A percentile compares a stretch with the other conserved stretches of the same genome.
Evolutionary conservation across 148 eudicot species (phyloP).

Genomic region (Chenopodium suecicum): DNA sequence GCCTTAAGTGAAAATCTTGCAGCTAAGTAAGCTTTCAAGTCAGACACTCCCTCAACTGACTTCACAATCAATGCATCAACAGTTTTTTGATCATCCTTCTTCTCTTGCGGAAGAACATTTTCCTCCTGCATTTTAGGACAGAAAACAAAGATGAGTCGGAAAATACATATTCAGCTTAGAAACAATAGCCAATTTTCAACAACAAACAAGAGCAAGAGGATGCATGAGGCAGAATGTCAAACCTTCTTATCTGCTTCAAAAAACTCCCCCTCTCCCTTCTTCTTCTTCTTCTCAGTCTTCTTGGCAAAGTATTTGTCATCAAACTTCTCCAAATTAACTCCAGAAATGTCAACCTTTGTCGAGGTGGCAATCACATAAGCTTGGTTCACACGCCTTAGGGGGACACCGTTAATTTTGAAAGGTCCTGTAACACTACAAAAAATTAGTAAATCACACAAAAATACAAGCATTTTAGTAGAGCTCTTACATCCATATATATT

Average conservation of each 20-base stretch:
- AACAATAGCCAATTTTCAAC: too few relatives aligned
- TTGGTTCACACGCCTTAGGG: slow-evolving; percentile 57
- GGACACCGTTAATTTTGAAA: slow-evolving; percentile 59
- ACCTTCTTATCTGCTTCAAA: slow-evolving; percentile 66
- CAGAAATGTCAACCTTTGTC: slow-evolving; percentile 54
- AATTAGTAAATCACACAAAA: neutral
- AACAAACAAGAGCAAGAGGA: too few relatives aligned
- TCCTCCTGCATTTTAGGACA: slow-evolving; percentile 33
- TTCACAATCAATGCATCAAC: slow-evolving; percentile 45
- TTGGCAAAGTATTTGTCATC: slow-evolving; percentile 65
- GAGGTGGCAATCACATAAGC: slow-evolving; percentile 61
- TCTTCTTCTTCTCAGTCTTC: slow-evolving; percentile 48
- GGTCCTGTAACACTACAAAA: slow-evolving; percentile 34
- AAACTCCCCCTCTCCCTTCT: slow-evolving; percentile 52
- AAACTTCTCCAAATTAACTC: slow-evolving; percentile 39
- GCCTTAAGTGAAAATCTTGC: slow-evolving; percentile 54
- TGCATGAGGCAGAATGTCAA: neutral
- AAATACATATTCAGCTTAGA: neutral
- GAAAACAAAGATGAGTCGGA: neutral
- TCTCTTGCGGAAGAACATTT: slow-evolving; percentile 51
- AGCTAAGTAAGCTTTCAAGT: slow-evolving; percentile 51
- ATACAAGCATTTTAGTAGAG: too few relatives aligned
- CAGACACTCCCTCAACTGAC: slow-evolving; percentile 42
- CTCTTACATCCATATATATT: too few relatives aligned
- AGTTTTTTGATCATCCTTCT: slow-evolving; percentile 58